A percentile compares a stretch with the other conserved stretches of the same genome.
Evolutionary conservation across 192 early-diverging fungal species (phyloP).

Genomic region (Dimargaris xerosporica): DNA sequence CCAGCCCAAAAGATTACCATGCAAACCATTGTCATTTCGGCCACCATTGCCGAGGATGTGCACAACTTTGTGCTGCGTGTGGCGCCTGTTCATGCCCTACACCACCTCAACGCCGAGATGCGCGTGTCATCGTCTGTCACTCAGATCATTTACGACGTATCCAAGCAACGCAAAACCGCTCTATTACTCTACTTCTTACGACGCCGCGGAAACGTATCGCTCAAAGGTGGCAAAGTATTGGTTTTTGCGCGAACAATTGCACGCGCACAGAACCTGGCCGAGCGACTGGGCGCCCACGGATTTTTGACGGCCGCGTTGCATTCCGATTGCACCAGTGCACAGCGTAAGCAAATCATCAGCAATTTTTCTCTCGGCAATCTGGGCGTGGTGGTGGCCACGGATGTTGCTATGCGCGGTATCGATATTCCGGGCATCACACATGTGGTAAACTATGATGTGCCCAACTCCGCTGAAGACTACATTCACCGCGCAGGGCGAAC

Average conservation of each 20-base stretch:
- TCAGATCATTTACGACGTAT: slow-evolving; percentile 2
- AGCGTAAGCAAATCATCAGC: slow-evolving; percentile 1
- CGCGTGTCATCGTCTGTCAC: neutral
- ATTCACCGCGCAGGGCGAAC: slow-evolving; percentile 63
- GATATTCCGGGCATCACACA: slow-evolving; percentile 80
- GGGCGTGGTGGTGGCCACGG: slow-evolving; percentile 71
- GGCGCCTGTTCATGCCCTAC: neutral
- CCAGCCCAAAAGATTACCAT: neutral
- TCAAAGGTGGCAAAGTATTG: neutral
- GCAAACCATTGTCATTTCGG: neutral
- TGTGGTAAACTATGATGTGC: slow-evolving; percentile 76
- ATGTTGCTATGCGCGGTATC: slow-evolving; percentile 76
- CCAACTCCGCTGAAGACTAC: slow-evolving; percentile 69
- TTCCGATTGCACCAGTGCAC: slow-evolving; percentile 6
- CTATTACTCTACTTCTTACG: neutral
- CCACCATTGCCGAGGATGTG: neutral
- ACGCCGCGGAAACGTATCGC: slow-evolving; percentile 4
- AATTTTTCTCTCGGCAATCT: neutral
- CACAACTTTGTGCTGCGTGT: slow-evolving; percentile 6
- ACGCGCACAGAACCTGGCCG: neutral
- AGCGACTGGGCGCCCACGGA: neutral
- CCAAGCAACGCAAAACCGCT: neutral
- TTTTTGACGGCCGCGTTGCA: neutral
- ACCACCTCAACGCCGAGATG: slow-evolving; percentile 2
- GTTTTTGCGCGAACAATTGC: slow-evolving; percentile 2